Percentiles rank a stretch among this genome's conserved stretches.
These are phyloP conservation scores for Ganoderma boninense DNA, from an alignment of 1,284 basidiomycete species.

Conservation along the genomic window DNA sequence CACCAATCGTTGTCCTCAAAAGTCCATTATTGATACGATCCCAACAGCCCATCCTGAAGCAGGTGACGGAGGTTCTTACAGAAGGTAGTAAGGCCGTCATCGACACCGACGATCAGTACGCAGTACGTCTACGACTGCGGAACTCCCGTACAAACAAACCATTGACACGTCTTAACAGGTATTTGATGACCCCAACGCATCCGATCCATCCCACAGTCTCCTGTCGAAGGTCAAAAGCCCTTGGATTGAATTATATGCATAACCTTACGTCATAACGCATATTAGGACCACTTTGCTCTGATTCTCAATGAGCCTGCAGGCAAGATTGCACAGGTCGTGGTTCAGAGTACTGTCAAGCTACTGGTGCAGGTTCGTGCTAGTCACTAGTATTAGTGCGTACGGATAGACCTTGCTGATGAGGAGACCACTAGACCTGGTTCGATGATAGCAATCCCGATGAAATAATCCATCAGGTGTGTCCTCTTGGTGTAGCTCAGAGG, in stretches of 20 bases:
- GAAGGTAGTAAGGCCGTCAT: slow-evolving; percentile 77
- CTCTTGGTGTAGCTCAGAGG: background rate
- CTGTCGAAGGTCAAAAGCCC: slow-evolving; percentile 60
- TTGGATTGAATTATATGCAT: too few relatives aligned
- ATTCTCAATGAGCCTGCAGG: slow-evolving; percentile 79
- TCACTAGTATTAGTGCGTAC: background rate
- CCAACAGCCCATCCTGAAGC: slow-evolving; percentile 62
- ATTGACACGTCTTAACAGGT: slow-evolving; percentile 47
- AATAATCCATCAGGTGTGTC: slow-evolving; percentile 56
- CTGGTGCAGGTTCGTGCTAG: slow-evolving; percentile 63
- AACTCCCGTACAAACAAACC: background rate
- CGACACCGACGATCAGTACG: slow-evolving; percentile 74
- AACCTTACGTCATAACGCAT: background rate
- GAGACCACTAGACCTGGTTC: slow-evolving; percentile 59
- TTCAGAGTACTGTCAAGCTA: slow-evolving; percentile 65
- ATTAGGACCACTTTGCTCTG: slow-evolving; percentile 66
- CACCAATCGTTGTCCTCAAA: too few relatives aligned
- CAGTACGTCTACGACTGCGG: slow-evolving; percentile 43
- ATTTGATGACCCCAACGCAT: slow-evolving; percentile 74
- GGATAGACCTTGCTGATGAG: background rate
- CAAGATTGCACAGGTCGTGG: slow-evolving; percentile 74
- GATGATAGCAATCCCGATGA: slow-evolving; percentile 56
- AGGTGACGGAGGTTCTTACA: slow-evolving; percentile 65
- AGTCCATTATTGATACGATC: background rate
- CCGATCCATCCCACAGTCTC: slow-evolving; percentile 78